Conservation (phyloP, 306 rosid genomes). For the Medicago arabica region DNA sequence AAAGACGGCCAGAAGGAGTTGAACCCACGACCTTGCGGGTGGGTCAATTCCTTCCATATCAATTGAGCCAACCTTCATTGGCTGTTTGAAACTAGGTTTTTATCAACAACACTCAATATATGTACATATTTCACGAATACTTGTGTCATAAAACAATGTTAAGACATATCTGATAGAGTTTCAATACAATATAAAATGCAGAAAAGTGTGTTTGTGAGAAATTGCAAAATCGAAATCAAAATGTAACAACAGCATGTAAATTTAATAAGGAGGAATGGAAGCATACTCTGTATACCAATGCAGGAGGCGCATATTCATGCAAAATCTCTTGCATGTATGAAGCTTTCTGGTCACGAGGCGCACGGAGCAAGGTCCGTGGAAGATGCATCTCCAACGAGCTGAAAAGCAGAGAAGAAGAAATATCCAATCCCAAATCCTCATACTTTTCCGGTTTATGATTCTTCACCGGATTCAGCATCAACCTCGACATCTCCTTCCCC, state of each 20-base stretch:
- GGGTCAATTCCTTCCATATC: no score
- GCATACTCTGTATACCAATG: constrained; percentile 41
- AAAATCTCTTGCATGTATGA: constrained; percentile 49
- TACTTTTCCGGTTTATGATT: constrained; percentile 51
- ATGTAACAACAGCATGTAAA: background rate
- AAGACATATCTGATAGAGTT: no score
- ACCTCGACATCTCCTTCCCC: constrained; percentile 19
- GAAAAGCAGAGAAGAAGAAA: constrained; percentile 36
- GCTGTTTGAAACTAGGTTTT: no score
- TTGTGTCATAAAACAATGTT: no score
- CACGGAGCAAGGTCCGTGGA: constrained; percentile 41
- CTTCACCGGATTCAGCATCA: constrained; percentile 43
- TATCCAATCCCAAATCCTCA: constrained; percentile 45
- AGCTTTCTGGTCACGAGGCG: constrained; percentile 43
- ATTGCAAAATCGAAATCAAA: background rate
- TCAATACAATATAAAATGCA: no score
- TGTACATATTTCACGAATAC: no score
- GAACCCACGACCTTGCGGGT: no score
- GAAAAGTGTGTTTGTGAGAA: no score
- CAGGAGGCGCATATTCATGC: constrained; percentile 31
- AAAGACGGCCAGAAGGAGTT: no score
- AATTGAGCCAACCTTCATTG: no score
- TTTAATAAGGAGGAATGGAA: background rate
- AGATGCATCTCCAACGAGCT: constrained; percentile 50
- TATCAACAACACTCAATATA: no score